Percentiles rank a stretch among this genome's conserved stretches.
Evolutionary conservation across 2,329 filamentous ascomycete genomes (phyloP).

Genomic region (Apiospora aurea): DNA sequence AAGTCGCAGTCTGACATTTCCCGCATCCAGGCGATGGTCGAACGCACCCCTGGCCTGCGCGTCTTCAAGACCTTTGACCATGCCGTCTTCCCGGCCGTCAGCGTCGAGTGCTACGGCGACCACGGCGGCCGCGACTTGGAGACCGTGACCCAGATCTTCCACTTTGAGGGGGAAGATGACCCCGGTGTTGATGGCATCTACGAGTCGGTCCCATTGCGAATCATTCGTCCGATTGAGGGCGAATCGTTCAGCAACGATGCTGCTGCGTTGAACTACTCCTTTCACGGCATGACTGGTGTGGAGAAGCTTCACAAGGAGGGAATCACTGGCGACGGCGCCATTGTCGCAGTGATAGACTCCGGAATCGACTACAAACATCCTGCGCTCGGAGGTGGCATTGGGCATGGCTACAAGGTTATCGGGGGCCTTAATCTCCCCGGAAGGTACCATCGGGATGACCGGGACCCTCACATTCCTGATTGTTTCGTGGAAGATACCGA

Average conservation of each 20-base stretch:
- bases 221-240: constrained; percentile 30
- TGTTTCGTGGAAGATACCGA: neutral
- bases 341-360: constrained; percentile 35
- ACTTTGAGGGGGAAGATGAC: constrained; percentile 29
- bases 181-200: constrained; percentile 33
- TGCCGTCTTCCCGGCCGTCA: constrained; percentile 36
- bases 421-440: constrained; percentile 37
- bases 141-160: constrained; percentile 29
- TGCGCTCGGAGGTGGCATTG: constrained; percentile 37
- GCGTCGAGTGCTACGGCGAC: constrained; percentile 33
- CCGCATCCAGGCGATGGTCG: constrained; percentile 29
- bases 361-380: constrained; percentile 37
- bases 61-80: constrained; percentile 37
- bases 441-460: constrained; percentile 25
- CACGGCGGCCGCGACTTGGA: constrained; percentile 31
- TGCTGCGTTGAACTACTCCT: constrained; percentile 33
- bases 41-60: constrained; percentile 30
- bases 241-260: constrained; percentile 34
- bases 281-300: constrained; percentile 35
- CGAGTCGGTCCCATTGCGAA: constrained; percentile 31
- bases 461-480: neutral
- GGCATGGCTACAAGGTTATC: constrained; percentile 34
- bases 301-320: constrained; percentile 34
- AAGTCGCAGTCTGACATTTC: constrained; percentile 32
- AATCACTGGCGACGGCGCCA: constrained; percentile 36